A percentile compares a stretch with the other conserved stretches of the same genome.
Conservation (phyloP, 2,329 filamentous ascomycete species). For the Penicillium sp. region DNA sequence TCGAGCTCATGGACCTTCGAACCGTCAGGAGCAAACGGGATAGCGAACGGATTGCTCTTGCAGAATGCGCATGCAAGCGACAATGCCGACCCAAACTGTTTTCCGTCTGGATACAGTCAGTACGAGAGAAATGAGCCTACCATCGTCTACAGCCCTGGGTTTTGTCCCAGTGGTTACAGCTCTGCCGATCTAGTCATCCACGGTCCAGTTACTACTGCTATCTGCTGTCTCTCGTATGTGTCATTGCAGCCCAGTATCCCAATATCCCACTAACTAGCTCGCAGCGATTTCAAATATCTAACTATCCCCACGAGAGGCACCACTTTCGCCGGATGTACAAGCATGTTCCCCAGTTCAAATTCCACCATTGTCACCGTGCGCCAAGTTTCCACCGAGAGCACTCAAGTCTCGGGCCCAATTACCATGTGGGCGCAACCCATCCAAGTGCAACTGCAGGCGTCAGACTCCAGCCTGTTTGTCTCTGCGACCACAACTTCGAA, state of each 20-base stretch:
- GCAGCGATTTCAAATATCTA: neutral
- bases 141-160: constrained; percentile 26
- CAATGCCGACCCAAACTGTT: constrained; percentile 3
- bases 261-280: neutral
- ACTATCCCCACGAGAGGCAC: neutral
- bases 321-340: constrained; percentile 3
- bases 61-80: constrained; percentile 1
- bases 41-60: neutral
- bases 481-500: neutral
- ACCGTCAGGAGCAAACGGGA: neutral
- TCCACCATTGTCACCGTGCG: constrained; percentile 8
- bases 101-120: constrained; percentile 3
- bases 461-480: constrained; percentile 1
- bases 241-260: too few species aligned
- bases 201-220: constrained; percentile 22
- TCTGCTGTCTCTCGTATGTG: constrained; percentile 23
- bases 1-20: constrained; percentile 7
- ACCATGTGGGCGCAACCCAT: constrained; percentile 32
- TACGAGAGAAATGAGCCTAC: constrained; percentile 14
- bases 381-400: constrained; percentile 6
- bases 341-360: neutral
- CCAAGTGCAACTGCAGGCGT: neutral
- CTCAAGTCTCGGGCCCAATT: constrained; percentile 23
- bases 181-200: constrained; percentile 21
- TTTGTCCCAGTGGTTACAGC: constrained; percentile 28